Evolutionary conservation across 306 rosid genomes (phyloP).

Genomic region (Prosopis cineraria): DNA sequence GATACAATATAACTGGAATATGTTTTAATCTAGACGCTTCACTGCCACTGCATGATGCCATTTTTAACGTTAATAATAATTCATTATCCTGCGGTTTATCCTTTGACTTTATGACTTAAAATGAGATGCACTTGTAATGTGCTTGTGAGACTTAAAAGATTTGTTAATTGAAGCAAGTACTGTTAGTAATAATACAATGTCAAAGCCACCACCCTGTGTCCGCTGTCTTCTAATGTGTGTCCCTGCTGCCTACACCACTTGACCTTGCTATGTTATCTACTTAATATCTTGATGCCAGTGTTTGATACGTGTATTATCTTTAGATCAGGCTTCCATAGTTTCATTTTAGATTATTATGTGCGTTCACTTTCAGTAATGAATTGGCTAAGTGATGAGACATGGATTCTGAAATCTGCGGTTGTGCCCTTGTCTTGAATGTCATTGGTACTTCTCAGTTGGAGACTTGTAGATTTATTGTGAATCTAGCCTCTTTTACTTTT

Average conservation of each 20-base stretch:
- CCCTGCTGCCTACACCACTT: background rate
- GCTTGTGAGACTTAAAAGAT: background rate
- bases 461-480: background rate
- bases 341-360: conserved; percentile 7
- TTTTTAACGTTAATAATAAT: background rate
- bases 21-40: background rate
- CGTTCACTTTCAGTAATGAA: background rate
- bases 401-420: conserved; percentile 1
- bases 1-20: background rate
- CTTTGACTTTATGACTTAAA: background rate
- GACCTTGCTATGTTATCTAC: background rate
- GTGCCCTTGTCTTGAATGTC: background rate
- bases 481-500: background rate
- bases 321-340: background rate
- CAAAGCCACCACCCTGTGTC: background rate
- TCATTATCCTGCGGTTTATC: background rate
- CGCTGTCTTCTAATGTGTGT: background rate
- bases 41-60: background rate
- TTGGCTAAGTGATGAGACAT: conserved; percentile 1
- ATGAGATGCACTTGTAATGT: background rate
- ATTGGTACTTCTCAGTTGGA: background rate
- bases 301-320: background rate
- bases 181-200: background rate
- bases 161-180: background rate
- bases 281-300: background rate